These are phyloP conservation scores for Globisporangium mamillatum DNA, from an alignment of 352 stramenopile genomes.

Conservation along the genomic window DNA sequence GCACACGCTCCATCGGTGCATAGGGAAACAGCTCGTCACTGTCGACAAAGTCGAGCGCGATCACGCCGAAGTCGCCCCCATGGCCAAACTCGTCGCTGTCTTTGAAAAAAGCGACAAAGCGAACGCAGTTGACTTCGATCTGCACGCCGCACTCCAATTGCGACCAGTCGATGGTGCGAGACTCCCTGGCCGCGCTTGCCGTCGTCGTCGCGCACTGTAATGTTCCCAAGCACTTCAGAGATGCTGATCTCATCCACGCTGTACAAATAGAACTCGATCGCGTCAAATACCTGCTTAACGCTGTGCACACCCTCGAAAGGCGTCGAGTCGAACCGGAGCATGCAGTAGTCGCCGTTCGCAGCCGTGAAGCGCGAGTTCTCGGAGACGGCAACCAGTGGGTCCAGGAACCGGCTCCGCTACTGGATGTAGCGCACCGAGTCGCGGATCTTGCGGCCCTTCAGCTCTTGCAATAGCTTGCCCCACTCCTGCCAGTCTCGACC, in stretches of 20 bases:
- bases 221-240: not conserved
- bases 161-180: not conserved
- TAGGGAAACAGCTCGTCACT: not conserved
- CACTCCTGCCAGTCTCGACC: too few relatives aligned
- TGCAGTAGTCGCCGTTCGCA: too few relatives aligned
- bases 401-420: too few relatives aligned
- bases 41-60: not conserved
- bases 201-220: not conserved
- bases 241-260: constrained; percentile 13
- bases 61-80: not conserved
- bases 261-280: not conserved
- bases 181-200: not conserved
- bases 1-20: not conserved
- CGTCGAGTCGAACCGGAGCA: too few relatives aligned
- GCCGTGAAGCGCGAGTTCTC: too few relatives aligned
- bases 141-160: not conserved
- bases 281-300: constrained; percentile 1
- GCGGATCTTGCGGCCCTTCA: too few relatives aligned
- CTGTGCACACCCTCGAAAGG: not conserved
- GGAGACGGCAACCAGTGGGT: too few relatives aligned
- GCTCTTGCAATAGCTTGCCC: too few relatives aligned
- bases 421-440: too few relatives aligned
- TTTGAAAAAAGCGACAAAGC: not conserved
- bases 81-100: not conserved
- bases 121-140: constrained; percentile 10